phyloP scores from a whole-genome alignment of 257 asterid species.

The Nicotiana noctiflora region DNA sequence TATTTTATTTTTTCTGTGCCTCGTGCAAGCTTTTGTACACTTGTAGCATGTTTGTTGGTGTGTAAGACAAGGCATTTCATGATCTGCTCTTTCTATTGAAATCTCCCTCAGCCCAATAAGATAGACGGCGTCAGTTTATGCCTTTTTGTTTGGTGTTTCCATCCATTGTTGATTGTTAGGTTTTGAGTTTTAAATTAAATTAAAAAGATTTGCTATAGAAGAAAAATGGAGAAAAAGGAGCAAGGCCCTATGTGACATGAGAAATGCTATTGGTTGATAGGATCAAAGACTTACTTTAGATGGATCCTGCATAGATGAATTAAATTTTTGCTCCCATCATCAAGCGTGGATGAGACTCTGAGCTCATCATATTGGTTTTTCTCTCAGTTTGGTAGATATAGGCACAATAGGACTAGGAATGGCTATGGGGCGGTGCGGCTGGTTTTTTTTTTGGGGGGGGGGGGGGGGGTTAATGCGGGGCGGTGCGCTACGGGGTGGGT shows the following conservation, averaged over 20 bases:
- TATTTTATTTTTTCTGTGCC: not conserved
- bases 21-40: not conserved
- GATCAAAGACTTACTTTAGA: not conserved
- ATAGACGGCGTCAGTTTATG: not conserved
- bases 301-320: not conserved
- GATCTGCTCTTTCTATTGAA: not conserved
- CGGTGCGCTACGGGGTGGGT: too few species aligned
- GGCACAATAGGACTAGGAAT: not conserved
- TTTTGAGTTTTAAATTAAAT: not conserved
- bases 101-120: not conserved
- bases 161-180: not conserved
- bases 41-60: not conserved
- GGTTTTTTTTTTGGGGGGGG: too few species aligned
- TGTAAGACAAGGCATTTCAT: not conserved
- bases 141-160: not conserved
- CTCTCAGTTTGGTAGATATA: not conserved
- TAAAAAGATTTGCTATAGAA: not conserved
- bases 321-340: not conserved
- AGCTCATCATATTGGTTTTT: not conserved
- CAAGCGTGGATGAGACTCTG: not conserved
- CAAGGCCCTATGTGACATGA: not conserved
- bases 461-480: too few species aligned
- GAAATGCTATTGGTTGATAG: not conserved
- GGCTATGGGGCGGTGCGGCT: too few species aligned
- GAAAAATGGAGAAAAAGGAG: not conserved